Base-by-base conservation (phyloP, 116 monocot genomes). In the Phalaenopsis hybrid region DNA sequence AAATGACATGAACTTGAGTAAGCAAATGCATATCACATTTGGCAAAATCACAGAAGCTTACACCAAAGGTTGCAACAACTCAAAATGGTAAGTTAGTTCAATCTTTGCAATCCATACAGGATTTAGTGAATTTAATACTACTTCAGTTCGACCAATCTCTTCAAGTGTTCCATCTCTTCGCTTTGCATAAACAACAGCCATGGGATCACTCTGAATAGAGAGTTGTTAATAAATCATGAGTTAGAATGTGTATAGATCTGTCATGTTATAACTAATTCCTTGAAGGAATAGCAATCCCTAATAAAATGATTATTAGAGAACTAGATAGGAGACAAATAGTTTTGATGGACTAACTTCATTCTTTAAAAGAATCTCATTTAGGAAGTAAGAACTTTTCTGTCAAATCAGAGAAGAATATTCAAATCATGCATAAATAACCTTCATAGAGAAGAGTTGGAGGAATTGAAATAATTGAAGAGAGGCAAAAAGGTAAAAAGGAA, bases 91-190 rank as follows among this genome's bases (percentile, higher is more conserved):
- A 51, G 85, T 91, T 81, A 92, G 79, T 68, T 33, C 78, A 82
- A 86, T 81, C 83, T 94, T 96, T 44, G 80, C 81, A 83, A 89
- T 79, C 96, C 96, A 96, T 58, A 49, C 28, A 83, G 96, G 96
- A 83, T 91, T 85, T 82, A 92, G 82, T 83, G 96, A 91, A 92
- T 96, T 96, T 75, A 90, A 87, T 49, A 92, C 68, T 50, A 96
- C 94, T 92, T 96, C 94, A 74, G 94, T 94, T 50, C 94, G 94
- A 55, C 91, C 94, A 82, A 96, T 86, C 79, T 96, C 96, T 85
- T 94, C 92, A 78, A 96, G 92, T 57, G 83, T 82, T 77, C 96
- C 96, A 82, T 96, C 92, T 90, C 84, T 87, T 86, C 82, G 83
- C 86, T 92, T 94, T 43, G 87, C 68, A 90, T 87, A 94, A 76